A percentile compares a stretch with the other conserved stretches of the same genome.
Conservation (phyloP, 371 early-diverging fungal genomes). For the Parasitella parasitica region DNA sequence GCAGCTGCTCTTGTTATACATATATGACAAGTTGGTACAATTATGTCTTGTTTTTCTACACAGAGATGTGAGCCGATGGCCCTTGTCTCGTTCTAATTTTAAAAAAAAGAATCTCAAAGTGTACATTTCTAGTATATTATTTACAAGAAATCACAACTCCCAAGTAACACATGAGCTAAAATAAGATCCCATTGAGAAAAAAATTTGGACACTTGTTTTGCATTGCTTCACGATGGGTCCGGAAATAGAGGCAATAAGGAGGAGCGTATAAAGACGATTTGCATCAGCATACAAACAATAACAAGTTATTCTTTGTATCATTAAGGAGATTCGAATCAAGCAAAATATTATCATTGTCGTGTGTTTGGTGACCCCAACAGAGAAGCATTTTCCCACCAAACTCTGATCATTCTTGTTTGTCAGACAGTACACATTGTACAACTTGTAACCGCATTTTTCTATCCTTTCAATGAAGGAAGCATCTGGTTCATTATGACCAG, state of each 20-base stretch:
- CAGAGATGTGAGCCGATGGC: background rate
- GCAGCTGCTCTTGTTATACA: background rate
- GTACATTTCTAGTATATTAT: background rate
- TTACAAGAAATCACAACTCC: background rate
- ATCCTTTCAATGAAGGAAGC: no score
- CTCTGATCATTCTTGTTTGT: conserved; percentile 1
- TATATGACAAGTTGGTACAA: no score
- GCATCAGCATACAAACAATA: background rate
- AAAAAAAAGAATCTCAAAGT: background rate
- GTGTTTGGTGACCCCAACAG: conserved; percentile 1
- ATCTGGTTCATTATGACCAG: no score
- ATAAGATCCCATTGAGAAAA: conserved; percentile 2
- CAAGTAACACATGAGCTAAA: background rate
- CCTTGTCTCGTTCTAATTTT: background rate
- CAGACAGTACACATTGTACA: background rate
- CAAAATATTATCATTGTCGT: background rate
- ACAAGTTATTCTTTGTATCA: background rate
- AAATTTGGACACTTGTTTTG: no score
- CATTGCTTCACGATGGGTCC: background rate
- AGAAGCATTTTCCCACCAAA: conserved; percentile 11
- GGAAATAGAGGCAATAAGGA: background rate
- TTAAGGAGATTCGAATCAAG: background rate
- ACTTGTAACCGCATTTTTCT: background rate
- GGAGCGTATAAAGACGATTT: background rate
- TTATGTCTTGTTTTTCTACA: no score